Evolutionary conservation across 805 yeast species (phyloP), one percentile per base, ranked within the genome.

Genomic region (Lachancea quebecensis): DNA sequence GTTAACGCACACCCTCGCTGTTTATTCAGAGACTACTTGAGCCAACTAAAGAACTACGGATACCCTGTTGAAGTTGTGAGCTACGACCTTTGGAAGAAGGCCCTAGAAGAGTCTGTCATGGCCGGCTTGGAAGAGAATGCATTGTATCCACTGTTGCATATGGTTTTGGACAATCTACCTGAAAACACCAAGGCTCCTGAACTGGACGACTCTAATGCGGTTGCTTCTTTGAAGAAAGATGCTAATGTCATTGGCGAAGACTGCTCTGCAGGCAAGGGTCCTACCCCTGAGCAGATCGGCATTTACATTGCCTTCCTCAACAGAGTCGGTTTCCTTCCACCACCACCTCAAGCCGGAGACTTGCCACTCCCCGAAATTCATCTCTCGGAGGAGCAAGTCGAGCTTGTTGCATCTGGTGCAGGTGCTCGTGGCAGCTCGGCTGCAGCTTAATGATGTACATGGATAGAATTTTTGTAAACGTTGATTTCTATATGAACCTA

Each of bases 1-100:
- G 97, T 93, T n/a, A 93, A 98, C 5, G 95, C 91, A 18, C 98
- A 93, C 57, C 99, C 99, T 49, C 80, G 99, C 63, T 80, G 88
- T 48, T 70, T 77, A 35, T 85, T 90, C 70, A 82, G 79, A 57
- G 81, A 85, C 53, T 91, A 80, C 69, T 68, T 93, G 54, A 78
- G 79, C 14, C 59, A 82, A 9, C 72, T 90, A 59, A 67, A 72
- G 45, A 62, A 68, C 11, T 91, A 78, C 57, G 99, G 99, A 8
- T 95, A 86, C 66, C 57, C 71, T 16, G 79, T 85, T 39, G 66
- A 69, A 48, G 70, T 73, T 39, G 74, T 74, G 11, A 85, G 79
- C 55, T 93, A 93, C 60, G 75, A 80, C 11, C 69, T 74, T 15
- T 93, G 99, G 99, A 81, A 85, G 49, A 67, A 72, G 35, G 70